These are phyloP conservation scores for Paraurostyla sp. DNA, from an alignment of 73 alveolate species.

Conservation along the genomic window DNA sequence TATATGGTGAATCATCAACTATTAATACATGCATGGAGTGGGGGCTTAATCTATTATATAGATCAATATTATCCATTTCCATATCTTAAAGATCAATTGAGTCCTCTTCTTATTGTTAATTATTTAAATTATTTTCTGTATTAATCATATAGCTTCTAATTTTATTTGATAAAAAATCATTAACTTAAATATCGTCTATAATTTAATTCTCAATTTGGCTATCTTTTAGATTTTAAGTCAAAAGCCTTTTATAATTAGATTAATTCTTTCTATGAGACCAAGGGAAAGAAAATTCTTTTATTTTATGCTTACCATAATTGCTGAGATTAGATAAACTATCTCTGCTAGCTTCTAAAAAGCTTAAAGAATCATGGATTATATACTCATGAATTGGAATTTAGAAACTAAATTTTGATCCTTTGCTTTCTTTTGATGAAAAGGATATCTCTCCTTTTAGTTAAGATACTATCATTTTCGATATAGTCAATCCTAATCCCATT, in stretches of 20 bases:
- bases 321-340: neutral
- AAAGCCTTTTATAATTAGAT: neutral
- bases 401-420: neutral
- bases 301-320: neutral
- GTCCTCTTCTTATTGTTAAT: no score
- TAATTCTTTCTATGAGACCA: neutral
- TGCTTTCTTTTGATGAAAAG: neutral
- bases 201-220: no score
- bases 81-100: no score
- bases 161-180: no score
- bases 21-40: neutral
- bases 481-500: constrained; percentile 54
- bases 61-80: neutral
- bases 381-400: neutral
- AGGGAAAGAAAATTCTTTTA: no score
- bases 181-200: no score
- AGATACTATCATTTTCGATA: neutral
- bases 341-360: neutral
- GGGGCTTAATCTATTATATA: no score
- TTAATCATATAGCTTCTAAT: no score
- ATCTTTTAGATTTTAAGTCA: no score
- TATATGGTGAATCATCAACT: constrained; percentile 43
- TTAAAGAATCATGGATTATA: neutral
- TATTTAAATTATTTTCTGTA: no score
- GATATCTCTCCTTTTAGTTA: neutral